Evolutionary conservation across 2,329 filamentous ascomycete genomes (phyloP).

Genomic region (Aspergillus aculeatus): DNA sequence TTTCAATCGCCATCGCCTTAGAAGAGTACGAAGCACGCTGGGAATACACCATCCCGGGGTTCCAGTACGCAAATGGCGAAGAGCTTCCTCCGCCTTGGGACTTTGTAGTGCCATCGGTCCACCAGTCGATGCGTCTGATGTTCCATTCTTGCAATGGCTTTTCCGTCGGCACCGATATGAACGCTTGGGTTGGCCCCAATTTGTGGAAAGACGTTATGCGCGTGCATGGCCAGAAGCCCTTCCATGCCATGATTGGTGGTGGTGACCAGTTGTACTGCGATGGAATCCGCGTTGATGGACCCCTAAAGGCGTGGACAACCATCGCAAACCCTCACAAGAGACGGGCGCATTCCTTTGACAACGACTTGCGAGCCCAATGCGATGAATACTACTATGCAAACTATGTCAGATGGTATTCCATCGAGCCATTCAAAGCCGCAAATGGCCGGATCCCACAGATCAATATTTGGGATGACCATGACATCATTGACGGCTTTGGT

Average conservation of each 20-base stretch:
- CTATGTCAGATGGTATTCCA: slow-evolving; percentile 67
- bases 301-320: slow-evolving; percentile 65
- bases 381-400: slow-evolving; percentile 64
- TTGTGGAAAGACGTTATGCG: slow-evolving; percentile 66
- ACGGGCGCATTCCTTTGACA: slow-evolving; percentile 62
- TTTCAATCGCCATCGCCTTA: slow-evolving; percentile 61
- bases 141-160: slow-evolving; percentile 70
- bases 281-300: slow-evolving; percentile 79
- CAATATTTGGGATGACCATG: slow-evolving; percentile 66
- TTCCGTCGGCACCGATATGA: slow-evolving; percentile 63
- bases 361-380: slow-evolving; percentile 59
- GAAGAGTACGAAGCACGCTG: slow-evolving; percentile 71
- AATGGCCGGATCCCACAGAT: slow-evolving; percentile 64
- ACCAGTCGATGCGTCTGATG: slow-evolving; percentile 68
- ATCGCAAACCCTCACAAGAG: slow-evolving; percentile 62
- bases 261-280: slow-evolving; percentile 82
- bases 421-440: slow-evolving; percentile 59
- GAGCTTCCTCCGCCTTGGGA: slow-evolving; percentile 53
- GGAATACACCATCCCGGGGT: slow-evolving; percentile 70
- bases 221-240: slow-evolving; percentile 58
- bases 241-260: slow-evolving; percentile 77
- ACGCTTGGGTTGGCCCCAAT: slow-evolving; percentile 60
- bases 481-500: slow-evolving; percentile 67
- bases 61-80: slow-evolving; percentile 60
- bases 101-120: slow-evolving; percentile 58